Base-by-base conservation (phyloP, 441 rosid species). In the Sinapis alba region DNA sequence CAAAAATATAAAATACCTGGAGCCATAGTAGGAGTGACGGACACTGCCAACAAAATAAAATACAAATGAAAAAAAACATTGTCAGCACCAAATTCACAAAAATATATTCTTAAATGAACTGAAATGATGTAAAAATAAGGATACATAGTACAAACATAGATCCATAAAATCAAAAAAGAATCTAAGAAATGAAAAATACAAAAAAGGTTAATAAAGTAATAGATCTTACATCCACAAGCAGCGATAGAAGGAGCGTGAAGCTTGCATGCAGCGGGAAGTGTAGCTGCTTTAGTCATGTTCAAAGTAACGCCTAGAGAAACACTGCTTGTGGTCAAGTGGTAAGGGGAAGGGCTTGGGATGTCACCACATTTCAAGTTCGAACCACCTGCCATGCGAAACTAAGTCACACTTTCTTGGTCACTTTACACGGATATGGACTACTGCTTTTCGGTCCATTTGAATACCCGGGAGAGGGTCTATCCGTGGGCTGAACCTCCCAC, bases 211-310 rank as follows among this genome's bases (percentile, higher is more conserved):
- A 28, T 32, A 23, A 65, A 62, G n/a, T 3, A 27, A 45, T 7
- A 34, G 51, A 20, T 82, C 91, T 87, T 50, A 94, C 98, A 71
- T 63, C 84, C 85, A 64, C 97, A 94, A 54, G 75, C 82, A 20
- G 92, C 4, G 2, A 75, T 64, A 26, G 98, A 51, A 78, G 97
- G 93, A 58, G 97, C 83, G 13, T 83, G 82, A 78, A 94, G 75
- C 64, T 94, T 90, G 91, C 98, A 94, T 53, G 84, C 85, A 30
- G 87, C 12, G 7, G 98, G 97, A 23, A 94, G 89, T 28, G 89
- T 18, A 23, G 82, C 6, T 60, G 98, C 94, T 69, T 94, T 94
- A 20, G 97, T 84, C 56, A 92, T 77, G 69, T 94, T 89, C 83
- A 94, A 68, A 26, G 78, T 71, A 21, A 94, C 79, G 1, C 98